These are phyloP conservation scores for Melastoma malabathricum DNA, from an alignment of 345 rosid species.

Conservation along the genomic window DNA sequence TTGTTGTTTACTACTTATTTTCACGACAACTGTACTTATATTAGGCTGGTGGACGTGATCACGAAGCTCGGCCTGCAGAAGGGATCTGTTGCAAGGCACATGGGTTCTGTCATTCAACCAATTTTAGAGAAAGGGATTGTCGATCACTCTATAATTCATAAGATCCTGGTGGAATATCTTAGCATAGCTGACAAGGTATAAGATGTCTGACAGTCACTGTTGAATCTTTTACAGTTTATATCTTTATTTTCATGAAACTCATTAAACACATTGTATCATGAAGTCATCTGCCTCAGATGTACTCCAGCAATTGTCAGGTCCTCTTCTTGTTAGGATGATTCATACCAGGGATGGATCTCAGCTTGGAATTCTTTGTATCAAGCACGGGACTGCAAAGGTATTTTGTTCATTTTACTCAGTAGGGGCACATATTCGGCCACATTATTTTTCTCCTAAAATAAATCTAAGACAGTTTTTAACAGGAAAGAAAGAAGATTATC, in stretches of 20 bases:
- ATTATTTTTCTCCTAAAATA: too few relatives aligned
- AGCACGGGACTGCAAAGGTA: conserved; percentile 96
- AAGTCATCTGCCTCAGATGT: conserved; percentile 74
- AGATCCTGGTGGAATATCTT: conserved; percentile 62
- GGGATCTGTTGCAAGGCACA: conserved; percentile 60
- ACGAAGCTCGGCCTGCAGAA: conserved; percentile 56
- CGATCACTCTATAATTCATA: conserved; percentile 79
- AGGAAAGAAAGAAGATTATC: conserved; percentile 91
- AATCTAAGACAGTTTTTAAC: neutral
- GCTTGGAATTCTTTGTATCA: conserved; percentile 70
- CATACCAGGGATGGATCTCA: conserved; percentile 91
- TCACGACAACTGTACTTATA: conserved; percentile 4
- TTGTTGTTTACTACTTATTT: conserved; percentile 4
- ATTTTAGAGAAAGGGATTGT: conserved; percentile 88
- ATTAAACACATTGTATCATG: conserved; percentile 15
- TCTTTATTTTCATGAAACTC: neutral
- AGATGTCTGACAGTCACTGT: neutral
- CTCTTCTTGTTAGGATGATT: conserved; percentile 82
- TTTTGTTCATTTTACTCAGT: conserved; percentile 5
- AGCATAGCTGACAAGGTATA: conserved; percentile 70
- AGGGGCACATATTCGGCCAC: too few relatives aligned
- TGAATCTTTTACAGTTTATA: neutral
- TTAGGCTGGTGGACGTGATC: conserved; percentile 75
- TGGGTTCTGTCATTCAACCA: conserved; percentile 70
- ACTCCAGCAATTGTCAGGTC: conserved; percentile 64